Evolutionary conservation across 2,329 filamentous ascomycete species (phyloP), one percentile per base, ranked within the genome.

Genomic region (Neopestalotiopsis sp.): DNA sequence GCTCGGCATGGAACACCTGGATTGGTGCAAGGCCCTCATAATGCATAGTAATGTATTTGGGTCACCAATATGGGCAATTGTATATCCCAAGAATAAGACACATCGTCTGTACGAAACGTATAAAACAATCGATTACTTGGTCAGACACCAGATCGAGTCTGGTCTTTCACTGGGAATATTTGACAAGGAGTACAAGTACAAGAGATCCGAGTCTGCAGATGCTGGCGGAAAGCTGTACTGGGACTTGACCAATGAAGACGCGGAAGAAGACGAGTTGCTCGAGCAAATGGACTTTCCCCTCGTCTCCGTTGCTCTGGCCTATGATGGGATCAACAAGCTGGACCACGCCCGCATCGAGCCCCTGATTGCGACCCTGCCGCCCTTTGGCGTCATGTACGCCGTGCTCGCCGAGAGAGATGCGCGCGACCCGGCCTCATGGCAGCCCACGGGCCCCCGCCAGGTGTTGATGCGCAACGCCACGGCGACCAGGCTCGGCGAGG

Each of bases 231-330:
- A 68, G 56, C 71, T 79, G n/a, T 75, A 75, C 69, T 79, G 76
- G 76, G 69, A 77, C 28, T n/a, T 56, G 9, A 62, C 38, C 5
- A 49, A 74, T 52, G 28, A 64, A 6, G 40, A 30, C 0, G 60
- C 65, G 7, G 70, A 70, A 4, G 64, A 24, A 1, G 71, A 71
- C n/a, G 67, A 69, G 69, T 71, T 72, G 14, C 72, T 76, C 2
- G 74, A 74, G 66, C 72, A 74, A 60, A 79, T 79, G 77, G 77
- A 78, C 63, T 79, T 79, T 62, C 76, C 76, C 1, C 71, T 78
- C 9, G 76, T 77, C 1, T 77, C 74, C 10, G 66, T 79, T 28
- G 77, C 76, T 1, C 69, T 79, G 20, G 71, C 75, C 3, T 78
- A 74, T 65, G 77, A 79, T 66, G 71, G 71, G 52, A 65, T 70